phyloP scores from a whole-genome alignment of 306 rosid species.

The Lotus japonicus region DNA sequence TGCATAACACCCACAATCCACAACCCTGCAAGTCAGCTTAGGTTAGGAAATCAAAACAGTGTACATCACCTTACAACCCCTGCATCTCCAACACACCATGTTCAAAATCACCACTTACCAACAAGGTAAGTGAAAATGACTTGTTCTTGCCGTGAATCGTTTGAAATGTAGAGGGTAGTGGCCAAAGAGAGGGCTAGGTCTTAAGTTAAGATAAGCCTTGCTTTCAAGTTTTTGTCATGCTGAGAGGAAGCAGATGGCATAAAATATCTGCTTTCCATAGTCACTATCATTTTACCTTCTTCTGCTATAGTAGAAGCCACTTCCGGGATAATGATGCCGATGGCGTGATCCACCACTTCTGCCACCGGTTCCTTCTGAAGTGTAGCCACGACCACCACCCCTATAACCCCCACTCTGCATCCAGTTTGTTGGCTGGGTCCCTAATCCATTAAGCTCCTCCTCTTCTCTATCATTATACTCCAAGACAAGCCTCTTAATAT shows the following conservation, averaged over 20 bases:
- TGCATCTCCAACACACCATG: slow-evolving; percentile 13
- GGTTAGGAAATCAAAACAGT: slow-evolving; percentile 18
- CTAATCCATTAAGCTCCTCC: slow-evolving; percentile 90
- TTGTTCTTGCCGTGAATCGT: not conserved
- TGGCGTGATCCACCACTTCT: slow-evolving; percentile 67
- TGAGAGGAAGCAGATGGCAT: slow-evolving; percentile 8
- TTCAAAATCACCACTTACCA: slow-evolving; percentile 13
- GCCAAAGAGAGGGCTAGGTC: not conserved
- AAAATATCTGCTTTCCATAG: slow-evolving; percentile 14
- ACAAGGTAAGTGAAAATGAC: not conserved
- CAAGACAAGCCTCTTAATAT: slow-evolving; percentile 87
- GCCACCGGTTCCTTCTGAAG: slow-evolving; percentile 59
- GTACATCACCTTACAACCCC: slow-evolving; percentile 10
- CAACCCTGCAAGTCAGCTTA: slow-evolving; percentile 6
- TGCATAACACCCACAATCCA: slow-evolving; percentile 11
- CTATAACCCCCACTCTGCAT: slow-evolving; percentile 55
- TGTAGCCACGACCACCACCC: slow-evolving; percentile 51
- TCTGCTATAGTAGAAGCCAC: slow-evolving; percentile 63
- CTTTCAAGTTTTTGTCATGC: slow-evolving; percentile 17
- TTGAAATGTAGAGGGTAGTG: not conserved
- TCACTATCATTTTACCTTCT: slow-evolving; percentile 41
- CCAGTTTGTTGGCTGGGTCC: slow-evolving; percentile 70
- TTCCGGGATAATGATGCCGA: slow-evolving; percentile 63
- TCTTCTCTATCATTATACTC: slow-evolving; percentile 98
- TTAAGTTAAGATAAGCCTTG: not conserved